Conservation (phyloP, 345 rosid genomes). For the Eutrema heterophyllum region DNA sequence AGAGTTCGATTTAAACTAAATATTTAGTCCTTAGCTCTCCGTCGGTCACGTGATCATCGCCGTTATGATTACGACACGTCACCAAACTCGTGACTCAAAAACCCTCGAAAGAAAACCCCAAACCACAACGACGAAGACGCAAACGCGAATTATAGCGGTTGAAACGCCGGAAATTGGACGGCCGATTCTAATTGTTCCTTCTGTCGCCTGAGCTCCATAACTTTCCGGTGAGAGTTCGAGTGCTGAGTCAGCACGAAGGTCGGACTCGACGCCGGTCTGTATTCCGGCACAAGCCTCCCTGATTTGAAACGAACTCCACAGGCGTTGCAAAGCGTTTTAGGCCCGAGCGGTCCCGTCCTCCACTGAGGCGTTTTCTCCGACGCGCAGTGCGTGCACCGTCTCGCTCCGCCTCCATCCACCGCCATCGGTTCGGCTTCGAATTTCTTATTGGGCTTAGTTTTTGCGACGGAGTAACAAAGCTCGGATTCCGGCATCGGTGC, state of each 20-base stretch:
- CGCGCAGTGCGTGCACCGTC: conserved; percentile 71
- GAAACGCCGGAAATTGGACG: conserved; percentile 7
- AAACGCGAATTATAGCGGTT: conserved; percentile 16
- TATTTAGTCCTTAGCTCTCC: neutral
- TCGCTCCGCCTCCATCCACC: conserved; percentile 40
- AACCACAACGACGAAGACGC: neutral
- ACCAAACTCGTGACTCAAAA: conserved; percentile 22
- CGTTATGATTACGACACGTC: conserved; percentile 24
- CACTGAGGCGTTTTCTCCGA: conserved; percentile 89
- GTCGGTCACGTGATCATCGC: conserved; percentile 29
- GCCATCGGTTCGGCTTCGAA: neutral
- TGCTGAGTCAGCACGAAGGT: conserved; percentile 70
- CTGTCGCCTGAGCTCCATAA: conserved; percentile 70
- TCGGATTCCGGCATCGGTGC: conserved; percentile 29
- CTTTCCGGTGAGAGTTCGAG: conserved; percentile 83
- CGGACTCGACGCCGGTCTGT: conserved; percentile 76
- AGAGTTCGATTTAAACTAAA: conserved; percentile 11
- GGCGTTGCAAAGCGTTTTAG: conserved; percentile 75
- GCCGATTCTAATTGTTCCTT: conserved; percentile 44
- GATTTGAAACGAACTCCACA: conserved; percentile 79
- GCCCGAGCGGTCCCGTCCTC: conserved; percentile 79
- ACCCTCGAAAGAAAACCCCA: conserved; percentile 1
- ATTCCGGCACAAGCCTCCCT: conserved; percentile 79
- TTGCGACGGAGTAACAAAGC: conserved; percentile 24
- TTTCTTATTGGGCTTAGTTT: conserved; percentile 25